Conservation (phyloP, 2,329 filamentous ascomycete species). For the Cordyceps cicadae region DNA sequence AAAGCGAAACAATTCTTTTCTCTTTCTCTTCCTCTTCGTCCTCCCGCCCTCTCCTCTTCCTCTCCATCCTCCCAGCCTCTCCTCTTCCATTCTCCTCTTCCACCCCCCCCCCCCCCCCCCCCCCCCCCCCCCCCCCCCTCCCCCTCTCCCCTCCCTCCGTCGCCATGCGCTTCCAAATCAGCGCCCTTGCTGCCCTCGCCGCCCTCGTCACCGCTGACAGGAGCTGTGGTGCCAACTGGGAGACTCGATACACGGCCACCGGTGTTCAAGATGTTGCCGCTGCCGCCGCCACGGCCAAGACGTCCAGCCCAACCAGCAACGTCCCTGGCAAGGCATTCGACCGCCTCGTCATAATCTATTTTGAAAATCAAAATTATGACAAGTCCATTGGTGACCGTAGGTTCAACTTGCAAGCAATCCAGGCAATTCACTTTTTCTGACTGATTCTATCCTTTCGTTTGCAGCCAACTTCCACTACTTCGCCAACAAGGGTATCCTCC, state of each 20-base stretch:
- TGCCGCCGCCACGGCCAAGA: constrained; percentile 52
- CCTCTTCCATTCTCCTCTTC: neutral
- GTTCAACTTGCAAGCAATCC: constrained; percentile 18
- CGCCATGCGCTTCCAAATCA: constrained; percentile 6
- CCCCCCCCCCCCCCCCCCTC: neutral
- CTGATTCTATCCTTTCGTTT: neutral
- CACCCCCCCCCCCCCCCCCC: neutral
- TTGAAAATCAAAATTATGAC: constrained; percentile 67
- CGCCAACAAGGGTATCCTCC: constrained; percentile 23
- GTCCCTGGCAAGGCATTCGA: constrained; percentile 67
- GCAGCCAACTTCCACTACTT: constrained; percentile 23
- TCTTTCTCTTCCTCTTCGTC: too few relatives aligned
- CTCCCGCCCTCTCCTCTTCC: too few relatives aligned
- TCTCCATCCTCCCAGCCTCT: neutral
- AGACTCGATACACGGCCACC: constrained; percentile 43
- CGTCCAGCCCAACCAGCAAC: constrained; percentile 50
- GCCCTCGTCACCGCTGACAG: constrained; percentile 19
- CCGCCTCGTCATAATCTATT: constrained; percentile 64
- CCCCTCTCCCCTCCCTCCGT: neutral
- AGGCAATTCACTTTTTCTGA: neutral
- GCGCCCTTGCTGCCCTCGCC: constrained; percentile 20
- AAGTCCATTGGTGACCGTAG: constrained; percentile 54
- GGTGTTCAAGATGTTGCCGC: constrained; percentile 41
- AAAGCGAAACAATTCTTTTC: too few relatives aligned
- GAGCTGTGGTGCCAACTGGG: constrained; percentile 21